A percentile compares a stretch with the other conserved stretches of the same genome.
Evolutionary conservation across 345 rosid species (phyloP).

Genomic region (Cardamine occulta): DNA sequence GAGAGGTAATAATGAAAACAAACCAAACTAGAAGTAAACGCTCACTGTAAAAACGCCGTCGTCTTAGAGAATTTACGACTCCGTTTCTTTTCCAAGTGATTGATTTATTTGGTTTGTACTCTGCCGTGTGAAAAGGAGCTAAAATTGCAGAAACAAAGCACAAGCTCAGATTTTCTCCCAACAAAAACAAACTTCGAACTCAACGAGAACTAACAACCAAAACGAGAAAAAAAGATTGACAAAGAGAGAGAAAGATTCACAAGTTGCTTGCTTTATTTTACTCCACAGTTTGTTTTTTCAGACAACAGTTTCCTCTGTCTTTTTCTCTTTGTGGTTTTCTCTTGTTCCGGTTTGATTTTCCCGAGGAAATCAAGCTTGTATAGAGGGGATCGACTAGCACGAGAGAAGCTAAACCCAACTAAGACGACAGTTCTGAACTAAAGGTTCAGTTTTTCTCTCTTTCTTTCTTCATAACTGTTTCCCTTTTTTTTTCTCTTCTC

Average conservation of each 20-base stretch:
- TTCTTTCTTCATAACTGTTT: background rate
- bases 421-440: constrained; percentile 18
- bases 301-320: constrained; percentile 34
- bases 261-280: background rate
- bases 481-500: background rate
- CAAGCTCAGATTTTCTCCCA: constrained; percentile 35
- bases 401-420: constrained; percentile 24
- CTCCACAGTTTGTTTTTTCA: background rate
- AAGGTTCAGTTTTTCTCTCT: constrained; percentile 14
- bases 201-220: constrained; percentile 35
- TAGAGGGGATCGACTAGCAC: constrained; percentile 16
- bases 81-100: constrained; percentile 22
- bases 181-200: constrained; percentile 44
- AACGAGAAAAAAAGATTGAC: background rate
- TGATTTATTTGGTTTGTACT: constrained; percentile 3
- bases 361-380: constrained; percentile 30
- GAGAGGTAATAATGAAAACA: constrained; percentile 21
- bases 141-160: constrained; percentile 25
- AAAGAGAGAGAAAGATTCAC: constrained; percentile 4
- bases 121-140: constrained; percentile 40
- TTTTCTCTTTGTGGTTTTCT: constrained; percentile 32
- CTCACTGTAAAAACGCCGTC: constrained; percentile 28
- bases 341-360: constrained; percentile 22
- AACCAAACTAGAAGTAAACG: constrained; percentile 18
- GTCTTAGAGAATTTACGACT: constrained; percentile 7